phyloP scores from a whole-genome alignment of 2,329 filamentous ascomycete species.

The Colletotrichum melonis region DNA sequence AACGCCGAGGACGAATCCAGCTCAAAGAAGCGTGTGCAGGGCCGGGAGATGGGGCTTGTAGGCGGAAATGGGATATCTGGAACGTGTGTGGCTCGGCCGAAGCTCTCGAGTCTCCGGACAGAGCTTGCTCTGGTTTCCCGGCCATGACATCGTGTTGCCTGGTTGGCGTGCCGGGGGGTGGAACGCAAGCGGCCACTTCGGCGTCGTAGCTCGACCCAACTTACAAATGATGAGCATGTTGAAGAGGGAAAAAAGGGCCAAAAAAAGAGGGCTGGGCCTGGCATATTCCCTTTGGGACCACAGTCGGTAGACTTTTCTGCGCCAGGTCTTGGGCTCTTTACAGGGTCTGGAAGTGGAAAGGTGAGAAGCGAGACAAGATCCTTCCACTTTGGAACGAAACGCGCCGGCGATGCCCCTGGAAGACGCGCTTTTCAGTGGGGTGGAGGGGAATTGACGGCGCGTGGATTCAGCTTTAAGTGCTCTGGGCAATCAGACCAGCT shows the following conservation, averaged over 20 bases:
- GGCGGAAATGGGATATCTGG: background rate
- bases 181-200: constrained; percentile 28
- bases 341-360: constrained; percentile 27
- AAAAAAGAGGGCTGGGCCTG: constrained; percentile 25
- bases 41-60: background rate
- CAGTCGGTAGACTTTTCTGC: background rate
- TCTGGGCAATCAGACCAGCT: background rate
- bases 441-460: background rate
- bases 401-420: constrained; percentile 22
- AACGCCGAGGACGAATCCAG: constrained; percentile 24
- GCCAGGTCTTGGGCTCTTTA: background rate
- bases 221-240: constrained; percentile 7
- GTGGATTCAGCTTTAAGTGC: constrained; percentile 13
- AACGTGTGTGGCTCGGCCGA: constrained; percentile 28
- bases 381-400: constrained; percentile 23
- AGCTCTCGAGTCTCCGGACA: constrained; percentile 9
- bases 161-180: constrained; percentile 1
- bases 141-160: constrained; percentile 33
- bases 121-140: constrained; percentile 15
- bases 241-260: constrained; percentile 6
- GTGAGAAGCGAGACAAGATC: constrained; percentile 18
- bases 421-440: constrained; percentile 31
- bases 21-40: background rate
- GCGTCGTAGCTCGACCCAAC: constrained; percentile 2
- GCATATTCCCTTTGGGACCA: constrained; percentile 12